Base-by-base conservation (phyloP, 202 grass and related monocot genomes). In the Bolboschoenoplectus hybrid region DNA sequence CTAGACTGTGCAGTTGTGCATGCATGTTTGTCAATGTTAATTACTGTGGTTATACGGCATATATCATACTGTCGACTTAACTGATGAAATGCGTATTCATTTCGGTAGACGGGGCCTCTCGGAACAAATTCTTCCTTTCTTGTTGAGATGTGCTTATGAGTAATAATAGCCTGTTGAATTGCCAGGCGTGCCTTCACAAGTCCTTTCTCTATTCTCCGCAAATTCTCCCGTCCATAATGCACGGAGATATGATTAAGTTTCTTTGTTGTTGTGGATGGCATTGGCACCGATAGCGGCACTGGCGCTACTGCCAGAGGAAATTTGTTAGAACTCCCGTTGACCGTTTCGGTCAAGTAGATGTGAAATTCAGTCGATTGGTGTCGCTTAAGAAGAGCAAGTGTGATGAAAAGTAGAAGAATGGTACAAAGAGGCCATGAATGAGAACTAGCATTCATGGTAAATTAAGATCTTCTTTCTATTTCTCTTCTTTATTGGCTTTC, bases 61-160 rank as follows among this genome's bases (percentile, higher is more conserved):
- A 26, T 26, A 8, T 63, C 5, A 63, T n/a, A 63, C 8, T 63
- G 5, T 55, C 52, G 13, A 2, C 52, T 55, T 55, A 26, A 26
- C 26, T 26, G 26, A 26, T 26, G 26, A 26, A 26, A 26, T 26
- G 26, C 26, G 26, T 26, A 26, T 26, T 26, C 26, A 26, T 26
- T 26, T 26, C 26, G 26, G 26, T 26, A 26, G 26, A 26, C 19
- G 7, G 79, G 26, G 55, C 90, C 90, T 65, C 72, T 85, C 13
- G 87, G 85, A 13, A 89, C 56, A 82, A 89, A 88, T 9, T 79
- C 63, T 47, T 79, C 85, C 5, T 36, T 71, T 73, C 17, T 81
- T 44, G 3, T 66, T 17, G 84, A 75, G 55, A 71, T 49, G 44
- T 71, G 41, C 58, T 85, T 91, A 52, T 67, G 86, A 4, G 72